Base-by-base conservation (phyloP, 2,329 filamentous ascomycete genomes). In the Epichloe glyceriae region DNA sequence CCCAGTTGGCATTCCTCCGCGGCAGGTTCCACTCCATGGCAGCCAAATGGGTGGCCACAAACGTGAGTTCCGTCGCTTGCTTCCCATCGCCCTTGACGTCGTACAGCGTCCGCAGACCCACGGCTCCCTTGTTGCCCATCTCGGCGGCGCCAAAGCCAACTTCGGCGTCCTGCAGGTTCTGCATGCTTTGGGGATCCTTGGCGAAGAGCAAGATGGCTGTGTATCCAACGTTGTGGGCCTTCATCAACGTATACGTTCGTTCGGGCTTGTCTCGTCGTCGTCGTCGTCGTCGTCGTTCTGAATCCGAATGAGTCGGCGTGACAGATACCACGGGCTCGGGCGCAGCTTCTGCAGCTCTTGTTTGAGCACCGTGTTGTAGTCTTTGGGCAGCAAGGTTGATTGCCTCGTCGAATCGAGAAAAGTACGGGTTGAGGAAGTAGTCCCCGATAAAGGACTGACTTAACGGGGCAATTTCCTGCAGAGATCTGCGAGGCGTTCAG, bases 71-170 rank as follows among this genome's bases (percentile, higher is more conserved):
- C 26, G 84, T 77, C 4, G 70, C 70, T 50, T 57, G 59, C 19
- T 58, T 59, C 10, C 55, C 57, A 33, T 50, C 51, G 42, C 49
- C 51, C 10, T 49, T 60, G 44, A 57, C 61, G 51, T 64, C 55
- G 59, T 87, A 84, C 14, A 80, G 74, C 42, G 93, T 67, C 35
- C 89, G 76, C 54, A 91, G 74, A 0, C 85, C 93, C 0, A 95
- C 85, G 3, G 89, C 91, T 33, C 91, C 93, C 68, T 98, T 98
- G 67, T 96, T 96, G 15, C 89, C 93, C 85, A 95, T 93, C 47
- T 91, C 85, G 52, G 82, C 83, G 1, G 89, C 67, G 0, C 93
- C 93, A 46, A 96, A 85, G 0, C 93, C 90, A 2, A 89, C 84
- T 49, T 86, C 86, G 2, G 85, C 88, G n/a, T 80, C 82, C 56